Base-by-base conservation (phyloP, 2,329 filamentous ascomycete species). In the Scedosporium boydii region DNA sequence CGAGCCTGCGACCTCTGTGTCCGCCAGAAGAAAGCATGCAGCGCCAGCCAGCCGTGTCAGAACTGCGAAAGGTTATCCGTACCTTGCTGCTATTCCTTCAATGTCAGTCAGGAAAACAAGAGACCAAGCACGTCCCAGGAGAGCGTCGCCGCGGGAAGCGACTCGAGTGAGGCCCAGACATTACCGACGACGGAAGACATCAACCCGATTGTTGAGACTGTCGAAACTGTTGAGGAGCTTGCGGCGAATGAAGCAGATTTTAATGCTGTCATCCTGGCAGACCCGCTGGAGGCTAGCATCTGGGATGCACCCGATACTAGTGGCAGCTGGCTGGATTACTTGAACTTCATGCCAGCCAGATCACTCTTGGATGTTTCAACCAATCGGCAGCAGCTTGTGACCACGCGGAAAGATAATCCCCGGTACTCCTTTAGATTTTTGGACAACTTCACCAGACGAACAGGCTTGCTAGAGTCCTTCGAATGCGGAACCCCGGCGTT, bases 21-120 rank as follows among this genome's bases (percentile, higher is more conserved):
- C 46, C 83, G 88, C 21, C 82, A 89, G 51, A 93, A 93, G 74
- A 78, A 92, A 62, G 90, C 89, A 71, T 93, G 90, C 75, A 87
- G 90, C 76, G 90, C 90, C 74, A 79, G 72, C 21, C 82, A 88
- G 61, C 88, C 90, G 64, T 93, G 89, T 70, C 79, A 79, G 66
- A 90, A 90, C 72, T 88, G 86, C 72, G 75, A 74, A 65, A 82
- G 81, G 67, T 79, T 80, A 29, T 76, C 71, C 23, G 76, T 80
- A 27, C 80, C 82, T 18, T 85, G 82, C 67, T 69, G 88, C 46
- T 90, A 89, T 69, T 61, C 59, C 7, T 61, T 61, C 23, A 18
- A 16, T 7, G 14, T 48, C 3, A 51, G 16, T 5, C 59, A 34
- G 23, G 48, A 61, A 27, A 23, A 23, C 18, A 23, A 23, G 23